Evolutionary conservation across 169 alveolate genomes (phyloP), one percentile per base, ranked within the genome.

Genomic region (Plasmodium relictum): DNA sequence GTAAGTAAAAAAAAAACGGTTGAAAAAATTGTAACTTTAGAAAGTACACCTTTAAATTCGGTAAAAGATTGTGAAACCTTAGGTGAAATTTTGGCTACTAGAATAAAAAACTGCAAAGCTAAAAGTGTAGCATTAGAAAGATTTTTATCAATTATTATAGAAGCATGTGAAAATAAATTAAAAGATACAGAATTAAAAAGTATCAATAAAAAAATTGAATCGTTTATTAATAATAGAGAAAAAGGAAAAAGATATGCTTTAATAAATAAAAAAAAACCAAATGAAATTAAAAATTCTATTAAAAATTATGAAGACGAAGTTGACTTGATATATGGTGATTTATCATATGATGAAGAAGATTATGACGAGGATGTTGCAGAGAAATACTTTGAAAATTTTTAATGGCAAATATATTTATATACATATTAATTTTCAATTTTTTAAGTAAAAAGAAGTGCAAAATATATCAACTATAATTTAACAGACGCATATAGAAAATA

Each of bases 301-400:
- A 91, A 87, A 61, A 93, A 92, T 91, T 93, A 93, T 80, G 78
- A 93, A 88, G 96, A 93, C 52, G 96, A 93, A 70, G 94, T 93
- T 10, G 96, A 93, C 73, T 92, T 93, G 95, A 89, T 93, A 24
- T 93, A 93, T 83, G 96, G 96, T 0, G 96, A 93, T 20, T 69
- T 93, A 16, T 89, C 94, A 24, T 94, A 93, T 65, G 94, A 76
- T 52, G 89, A 76, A 56, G 89, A 76, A 9, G 89, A 76, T 16
- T 76, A 76, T 41, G 88, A 73, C 7, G 58, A 73, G n/a, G 89
- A 76, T 31, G 89, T 22, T 14, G 88, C 68, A 24, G 88, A 63
- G 10, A 74, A 76, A 10, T 76, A 63, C 18, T 31, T 56, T 68
- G 89, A 76, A 41, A 56, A 54, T 14, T 72, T 22, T 18, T 72